Conservation (phyloP, 108 stramenopile species). For the Pseudonitzschia delicatissima region DNA sequence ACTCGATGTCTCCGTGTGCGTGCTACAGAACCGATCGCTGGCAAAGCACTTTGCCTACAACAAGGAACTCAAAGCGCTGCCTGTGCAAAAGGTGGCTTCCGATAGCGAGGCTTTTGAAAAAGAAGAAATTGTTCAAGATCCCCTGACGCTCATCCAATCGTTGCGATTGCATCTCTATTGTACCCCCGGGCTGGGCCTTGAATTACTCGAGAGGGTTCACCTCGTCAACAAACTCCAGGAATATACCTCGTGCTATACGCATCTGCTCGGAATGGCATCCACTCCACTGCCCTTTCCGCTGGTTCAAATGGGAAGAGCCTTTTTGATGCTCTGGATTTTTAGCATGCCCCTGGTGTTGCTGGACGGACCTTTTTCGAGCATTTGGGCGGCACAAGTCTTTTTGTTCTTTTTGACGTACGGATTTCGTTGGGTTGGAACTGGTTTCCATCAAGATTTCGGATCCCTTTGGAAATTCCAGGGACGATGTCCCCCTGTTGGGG, state of each 20-base stretch:
- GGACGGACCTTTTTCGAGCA: slow-evolving; percentile 17
- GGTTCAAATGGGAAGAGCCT: slow-evolving; percentile 61
- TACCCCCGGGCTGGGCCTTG: slow-evolving; percentile 4
- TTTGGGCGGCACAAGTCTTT: slow-evolving; percentile 23
- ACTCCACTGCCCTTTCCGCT: slow-evolving; percentile 62
- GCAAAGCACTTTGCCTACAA: slow-evolving; percentile 11
- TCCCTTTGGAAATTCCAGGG: slow-evolving; percentile 43
- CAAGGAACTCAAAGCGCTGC: background rate
- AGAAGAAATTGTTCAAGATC: slow-evolving; percentile 18
- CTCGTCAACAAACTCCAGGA: slow-evolving; percentile 44
- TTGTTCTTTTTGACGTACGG: slow-evolving; percentile 64
- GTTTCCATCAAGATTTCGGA: slow-evolving; percentile 43
- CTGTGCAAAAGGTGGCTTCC: background rate
- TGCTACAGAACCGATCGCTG: slow-evolving; percentile 1
- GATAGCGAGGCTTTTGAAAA: background rate
- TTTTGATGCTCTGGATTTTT: slow-evolving; percentile 52
- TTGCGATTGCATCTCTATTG: slow-evolving; percentile 47
- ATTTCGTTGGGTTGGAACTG: slow-evolving; percentile 56
- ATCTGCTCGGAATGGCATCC: slow-evolving; percentile 35
- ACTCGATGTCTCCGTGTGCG: background rate
- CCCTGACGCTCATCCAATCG: slow-evolving; percentile 40
- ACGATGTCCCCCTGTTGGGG: slow-evolving; percentile 41
- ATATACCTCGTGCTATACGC: slow-evolving; percentile 31
- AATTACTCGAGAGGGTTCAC: slow-evolving; percentile 42
- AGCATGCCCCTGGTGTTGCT: slow-evolving; percentile 43